Percentiles rank a stretch among this genome's conserved stretches.
phyloP scores from a whole-genome alignment of 768 basidiomycete species.

The Rossbeevera mucosa region DNA sequence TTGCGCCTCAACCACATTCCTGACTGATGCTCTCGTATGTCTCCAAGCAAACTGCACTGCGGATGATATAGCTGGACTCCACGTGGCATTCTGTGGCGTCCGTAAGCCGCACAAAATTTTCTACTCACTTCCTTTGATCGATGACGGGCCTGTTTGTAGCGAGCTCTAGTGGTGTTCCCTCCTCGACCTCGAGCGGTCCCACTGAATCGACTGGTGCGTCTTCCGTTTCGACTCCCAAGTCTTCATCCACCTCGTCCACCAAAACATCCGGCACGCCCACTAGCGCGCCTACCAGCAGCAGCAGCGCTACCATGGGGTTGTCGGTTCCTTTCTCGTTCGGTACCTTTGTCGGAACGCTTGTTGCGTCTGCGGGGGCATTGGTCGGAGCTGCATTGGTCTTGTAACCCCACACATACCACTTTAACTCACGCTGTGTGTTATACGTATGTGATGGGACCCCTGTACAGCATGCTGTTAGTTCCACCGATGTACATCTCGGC shows the following conservation, averaged over 20 bases:
- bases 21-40: constrained; percentile 30
- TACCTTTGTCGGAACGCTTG: constrained; percentile 16
- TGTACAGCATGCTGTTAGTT: too few relatives aligned
- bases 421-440: too few relatives aligned
- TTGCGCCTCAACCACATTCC: constrained; percentile 38
- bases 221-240: background rate
- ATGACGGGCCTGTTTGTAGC: background rate
- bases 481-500: too few relatives aligned
- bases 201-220: background rate
- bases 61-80: too few relatives aligned
- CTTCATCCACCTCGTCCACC: background rate
- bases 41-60: constrained; percentile 33
- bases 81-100: too few relatives aligned
- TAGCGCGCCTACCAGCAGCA: background rate
- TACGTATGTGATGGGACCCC: too few relatives aligned
- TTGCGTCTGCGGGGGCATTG: constrained; percentile 25
- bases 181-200: background rate
- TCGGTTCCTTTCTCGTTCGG: constrained; percentile 16
- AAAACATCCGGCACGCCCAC: background rate
- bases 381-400: constrained; percentile 24
- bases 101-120: constrained; percentile 3
- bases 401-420: too few relatives aligned
- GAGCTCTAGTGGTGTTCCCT: background rate
- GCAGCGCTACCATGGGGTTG: constrained; percentile 18
- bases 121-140: background rate